Conservation (phyloP, 805 yeast species). For the Hermanozyma aechmeae region DNA sequence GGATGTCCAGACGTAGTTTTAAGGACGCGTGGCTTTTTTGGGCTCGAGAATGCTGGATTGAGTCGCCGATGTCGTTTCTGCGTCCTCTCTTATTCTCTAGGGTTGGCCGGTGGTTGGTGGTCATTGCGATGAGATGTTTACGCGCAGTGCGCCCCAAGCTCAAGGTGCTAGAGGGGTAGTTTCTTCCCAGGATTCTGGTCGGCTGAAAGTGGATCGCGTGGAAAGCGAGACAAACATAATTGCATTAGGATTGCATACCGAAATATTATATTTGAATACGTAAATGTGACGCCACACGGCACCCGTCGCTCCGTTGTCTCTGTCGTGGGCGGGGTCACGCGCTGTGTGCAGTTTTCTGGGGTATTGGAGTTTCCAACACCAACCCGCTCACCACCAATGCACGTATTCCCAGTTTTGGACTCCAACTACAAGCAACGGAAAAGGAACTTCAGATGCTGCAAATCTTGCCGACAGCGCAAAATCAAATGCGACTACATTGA, state of each 20-base stretch:
- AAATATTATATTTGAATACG: background rate
- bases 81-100: slow-evolving; percentile 32
- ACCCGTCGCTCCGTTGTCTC: background rate
- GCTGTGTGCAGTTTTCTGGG: too few species aligned
- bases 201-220: background rate
- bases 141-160: background rate
- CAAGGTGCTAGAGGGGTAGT: background rate
- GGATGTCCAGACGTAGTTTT: slow-evolving; percentile 22
- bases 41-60: slow-evolving; percentile 27
- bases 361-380: background rate
- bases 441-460: slow-evolving; percentile 25
- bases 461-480: slow-evolving; percentile 18
- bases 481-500: slow-evolving; percentile 19
- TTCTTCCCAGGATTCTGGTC: background rate
- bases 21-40: slow-evolving; percentile 22
- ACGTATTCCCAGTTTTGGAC: slow-evolving; percentile 28
- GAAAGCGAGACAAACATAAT: background rate
- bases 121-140: slow-evolving; percentile 12
- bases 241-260: background rate
- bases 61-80: slow-evolving; percentile 17
- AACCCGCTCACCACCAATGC: slow-evolving; percentile 9
- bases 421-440: slow-evolving; percentile 23
- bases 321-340: background rate
- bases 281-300: background rate
- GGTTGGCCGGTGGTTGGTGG: slow-evolving; percentile 36